phyloP scores from a whole-genome alignment of 805 yeast species.

The Nakazawaea ambrosiae region DNA sequence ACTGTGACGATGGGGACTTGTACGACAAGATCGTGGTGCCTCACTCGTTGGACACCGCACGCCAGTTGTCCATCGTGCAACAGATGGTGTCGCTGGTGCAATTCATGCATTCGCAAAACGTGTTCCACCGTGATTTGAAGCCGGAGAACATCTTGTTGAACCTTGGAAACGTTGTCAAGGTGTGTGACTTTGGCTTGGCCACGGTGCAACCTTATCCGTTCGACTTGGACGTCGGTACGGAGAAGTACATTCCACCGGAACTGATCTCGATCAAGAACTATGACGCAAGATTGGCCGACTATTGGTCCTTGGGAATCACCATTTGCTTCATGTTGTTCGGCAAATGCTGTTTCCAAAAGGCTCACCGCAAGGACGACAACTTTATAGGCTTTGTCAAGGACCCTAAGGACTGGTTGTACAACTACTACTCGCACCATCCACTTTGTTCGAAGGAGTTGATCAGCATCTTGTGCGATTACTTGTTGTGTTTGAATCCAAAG shows the following conservation, averaged over 20 bases:
- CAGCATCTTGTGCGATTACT: conserved; percentile 29
- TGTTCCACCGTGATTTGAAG: conserved; percentile 66
- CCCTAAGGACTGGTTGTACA: conserved; percentile 36
- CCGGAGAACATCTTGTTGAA: conserved; percentile 61
- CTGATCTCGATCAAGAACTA: conserved; percentile 22
- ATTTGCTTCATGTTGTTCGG: conserved; percentile 44
- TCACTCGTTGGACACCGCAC: background rate
- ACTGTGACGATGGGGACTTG: conserved; percentile 59
- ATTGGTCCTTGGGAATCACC: conserved; percentile 50
- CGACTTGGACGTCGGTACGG: conserved; percentile 46
- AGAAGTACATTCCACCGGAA: conserved; percentile 55
- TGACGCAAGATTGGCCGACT: conserved; percentile 41
- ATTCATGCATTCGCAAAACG: conserved; percentile 49
- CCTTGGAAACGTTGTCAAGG: conserved; percentile 48
- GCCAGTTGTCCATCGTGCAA: conserved; percentile 10
- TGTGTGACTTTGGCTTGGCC: conserved; percentile 73
- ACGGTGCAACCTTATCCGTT: conserved; percentile 26
- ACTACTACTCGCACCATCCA: conserved; percentile 38
- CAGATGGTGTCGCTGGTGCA: conserved; percentile 30
- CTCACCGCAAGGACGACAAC: conserved; percentile 29
- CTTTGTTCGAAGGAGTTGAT: no score
- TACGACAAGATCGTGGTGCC: conserved; percentile 41
- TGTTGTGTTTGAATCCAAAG: conserved; percentile 30
- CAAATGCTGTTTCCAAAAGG: conserved; percentile 42
- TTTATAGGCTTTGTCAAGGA: conserved; percentile 35